Base-by-base conservation (phyloP, 257 asterid species). In the Hygrophila difformis region DNA sequence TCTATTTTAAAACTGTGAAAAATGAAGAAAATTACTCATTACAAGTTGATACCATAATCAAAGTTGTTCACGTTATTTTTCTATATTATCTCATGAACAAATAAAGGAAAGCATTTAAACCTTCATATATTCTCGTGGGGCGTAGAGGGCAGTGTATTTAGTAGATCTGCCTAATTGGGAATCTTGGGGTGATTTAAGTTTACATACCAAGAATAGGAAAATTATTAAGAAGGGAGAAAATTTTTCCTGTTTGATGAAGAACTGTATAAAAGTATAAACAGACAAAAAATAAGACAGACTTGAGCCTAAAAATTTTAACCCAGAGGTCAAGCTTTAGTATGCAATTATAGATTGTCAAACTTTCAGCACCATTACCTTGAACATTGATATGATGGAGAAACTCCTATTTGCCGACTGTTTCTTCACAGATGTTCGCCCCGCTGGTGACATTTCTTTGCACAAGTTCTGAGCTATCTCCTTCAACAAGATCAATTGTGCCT, bases 391-490 rank as follows among this genome's bases (percentile, higher is more conserved):
- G 64, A 77, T 61, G 21, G 89, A 69, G 48, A 68, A 69, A 49
- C 69, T 72, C 54, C 69, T 67, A 23, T 59, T 13, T n/a, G 44
- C 21, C 0, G 93, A 67, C 53, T 70, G 70, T 66, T 79, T 89
- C 63, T 67, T 71, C 49, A 45, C 59, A 51, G 72, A 81, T 61
- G 55, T 56, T 47, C 63, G 69, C 64, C 48, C 72, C 44, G 76
- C 42, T 12, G 70, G 79, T 44, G 93, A 52, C 89, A 72, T 76
- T 54, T 82, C 93, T 62, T 79, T 74, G 42, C 74, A 74, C 61
- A 77, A 57, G 50, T 74, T 69, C 59, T 77, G 87, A 57, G 93
- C 93, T n/a, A 81, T 81, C 72, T 81, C 87, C 67, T 74, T 77
- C 68, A 77, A 51, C 61, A 81, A 44, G 19, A 66, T 65, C 64